phyloP scores from a whole-genome alignment of 345 rosid genomes.

The Linum usitatissimum region DNA sequence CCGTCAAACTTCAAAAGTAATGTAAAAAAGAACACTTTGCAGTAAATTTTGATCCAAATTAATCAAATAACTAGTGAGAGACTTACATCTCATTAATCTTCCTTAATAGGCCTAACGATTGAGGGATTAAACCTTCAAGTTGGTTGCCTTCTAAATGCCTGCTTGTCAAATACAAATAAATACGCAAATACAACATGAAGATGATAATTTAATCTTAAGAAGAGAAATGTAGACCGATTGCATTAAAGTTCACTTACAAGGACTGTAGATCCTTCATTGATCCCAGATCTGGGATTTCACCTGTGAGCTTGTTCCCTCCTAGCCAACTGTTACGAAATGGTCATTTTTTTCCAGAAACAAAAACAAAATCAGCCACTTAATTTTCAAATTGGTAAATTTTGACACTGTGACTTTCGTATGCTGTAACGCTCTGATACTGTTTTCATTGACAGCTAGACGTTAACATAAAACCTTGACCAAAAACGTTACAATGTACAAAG shows the following conservation, averaged over 20 bases:
- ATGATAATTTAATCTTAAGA: background rate
- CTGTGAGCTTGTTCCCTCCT: conserved; percentile 57
- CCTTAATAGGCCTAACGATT: conserved; percentile 42
- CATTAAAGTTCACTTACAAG: conserved; percentile 32
- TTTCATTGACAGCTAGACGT: too few relatives aligned
- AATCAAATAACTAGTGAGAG: background rate
- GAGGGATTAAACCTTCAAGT: conserved; percentile 54
- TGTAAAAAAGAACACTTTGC: too few relatives aligned
- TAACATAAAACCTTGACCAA: too few relatives aligned
- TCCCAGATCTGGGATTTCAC: conserved; percentile 56
- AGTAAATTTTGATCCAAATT: background rate
- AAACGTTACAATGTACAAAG: too few relatives aligned
- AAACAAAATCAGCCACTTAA: too few relatives aligned
- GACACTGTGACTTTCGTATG: too few relatives aligned
- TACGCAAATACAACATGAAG: background rate
- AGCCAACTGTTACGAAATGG: conserved; percentile 44
- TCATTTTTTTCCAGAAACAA: background rate
- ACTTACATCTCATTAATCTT: conserved; percentile 50
- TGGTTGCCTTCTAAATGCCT: conserved; percentile 79
- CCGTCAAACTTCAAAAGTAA: too few relatives aligned
- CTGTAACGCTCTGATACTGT: too few relatives aligned
- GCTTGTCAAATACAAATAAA: background rate
- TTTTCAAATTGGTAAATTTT: conserved; percentile 3
- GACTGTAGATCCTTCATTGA: conserved; percentile 37
- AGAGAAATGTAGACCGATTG: background rate